Evolutionary conservation across 768 basidiomycete genomes (phyloP).

Genomic region (Vararia minispora): DNA sequence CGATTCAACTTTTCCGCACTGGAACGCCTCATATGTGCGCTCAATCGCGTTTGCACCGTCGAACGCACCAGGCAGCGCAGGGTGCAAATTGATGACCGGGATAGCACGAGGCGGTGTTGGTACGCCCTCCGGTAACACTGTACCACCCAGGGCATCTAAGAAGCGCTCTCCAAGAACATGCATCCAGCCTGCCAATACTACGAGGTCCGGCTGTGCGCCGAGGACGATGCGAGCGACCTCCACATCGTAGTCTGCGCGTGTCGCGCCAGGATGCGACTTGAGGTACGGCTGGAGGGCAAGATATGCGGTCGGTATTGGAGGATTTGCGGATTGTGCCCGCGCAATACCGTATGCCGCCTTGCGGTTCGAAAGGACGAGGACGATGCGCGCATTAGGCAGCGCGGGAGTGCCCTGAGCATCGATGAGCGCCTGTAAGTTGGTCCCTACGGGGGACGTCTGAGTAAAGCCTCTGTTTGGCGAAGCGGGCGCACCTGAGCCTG

Average conservation of each 20-base stretch:
- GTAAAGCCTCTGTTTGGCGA: slow-evolving; percentile 1
- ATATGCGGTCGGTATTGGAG: slow-evolving; percentile 73
- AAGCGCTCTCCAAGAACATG: slow-evolving; percentile 84
- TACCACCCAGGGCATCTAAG: slow-evolving; percentile 50
- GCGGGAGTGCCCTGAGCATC: slow-evolving; percentile 69
- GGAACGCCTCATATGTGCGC: slow-evolving; percentile 82
- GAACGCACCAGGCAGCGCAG: slow-evolving; percentile 92
- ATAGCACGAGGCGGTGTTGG: slow-evolving; percentile 26
- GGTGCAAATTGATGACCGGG: slow-evolving; percentile 93
- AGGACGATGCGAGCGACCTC: slow-evolving; percentile 67
- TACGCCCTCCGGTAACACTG: slow-evolving; percentile 22
- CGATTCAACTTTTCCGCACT: slow-evolving; percentile 63
- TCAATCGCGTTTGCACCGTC: slow-evolving; percentile 90
- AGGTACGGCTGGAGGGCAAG: slow-evolving; percentile 80
- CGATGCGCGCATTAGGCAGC: slow-evolving; percentile 63
- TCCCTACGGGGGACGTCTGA: slow-evolving; percentile 39
- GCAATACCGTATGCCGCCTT: slow-evolving; percentile 84
- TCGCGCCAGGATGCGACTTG: slow-evolving; percentile 58
- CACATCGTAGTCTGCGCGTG: slow-evolving; percentile 75
- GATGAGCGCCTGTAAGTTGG: slow-evolving; percentile 93
- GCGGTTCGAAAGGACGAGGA: slow-evolving; percentile 83
- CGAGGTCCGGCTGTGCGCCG: slow-evolving; percentile 58
- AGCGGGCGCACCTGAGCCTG: slow-evolving; percentile 41
- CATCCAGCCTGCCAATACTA: slow-evolving; percentile 99
- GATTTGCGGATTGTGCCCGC: slow-evolving; percentile 59